Evolutionary conservation across 805 yeast species (phyloP), one percentile per base, ranked within the genome.

Genomic region (Nakazawaea ishiwadae): DNA sequence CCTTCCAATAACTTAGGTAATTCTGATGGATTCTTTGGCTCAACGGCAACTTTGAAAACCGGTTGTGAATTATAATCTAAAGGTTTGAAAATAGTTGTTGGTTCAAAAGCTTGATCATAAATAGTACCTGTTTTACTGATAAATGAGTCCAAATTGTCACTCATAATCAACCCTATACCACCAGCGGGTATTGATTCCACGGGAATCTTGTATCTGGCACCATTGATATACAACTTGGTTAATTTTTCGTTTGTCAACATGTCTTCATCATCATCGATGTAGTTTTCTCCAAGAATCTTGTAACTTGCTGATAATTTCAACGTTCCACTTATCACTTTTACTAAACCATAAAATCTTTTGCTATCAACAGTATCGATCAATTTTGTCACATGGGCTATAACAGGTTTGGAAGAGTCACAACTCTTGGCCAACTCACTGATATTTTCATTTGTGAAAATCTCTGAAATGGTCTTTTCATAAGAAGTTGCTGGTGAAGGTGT

Each of bases 11-110:
- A 65, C 45, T 73, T 73, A 0, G 95, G 91, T 14, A 85, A 62
- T 43, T 90, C 95, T 0, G 85, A 72, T 0, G 96, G 96, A 20
- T 74, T 69, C 12, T 73, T 68, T 0, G 97, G 95, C 53, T 89
- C 95, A 15, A 91, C 73, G 1, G 95, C 89, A 3, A 91, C 75
- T 52, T 88, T 87, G 52, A 86, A 77, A 1, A 84, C 79, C 0
- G 95, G 78, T 36, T 69, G 64, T 5, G 66, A 58, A 3, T 79
- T 57, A 45, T 67, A 70, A 34, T 70, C 68, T 12, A 75, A 52
- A 0, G 70, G 66, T 35, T 56, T 63, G 47, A 73, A 67, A n/a
- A 60, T 56, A 17, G n/a, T 16, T 12, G 9, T 18, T 11, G 9
- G 3, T 18, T n/a, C 8, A 4, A 17, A 17, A 14, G 27, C 5